These are phyloP conservation scores for Fusarium sororula DNA, from an alignment of 2,329 filamentous ascomycete genomes.

Conservation along the genomic window DNA sequence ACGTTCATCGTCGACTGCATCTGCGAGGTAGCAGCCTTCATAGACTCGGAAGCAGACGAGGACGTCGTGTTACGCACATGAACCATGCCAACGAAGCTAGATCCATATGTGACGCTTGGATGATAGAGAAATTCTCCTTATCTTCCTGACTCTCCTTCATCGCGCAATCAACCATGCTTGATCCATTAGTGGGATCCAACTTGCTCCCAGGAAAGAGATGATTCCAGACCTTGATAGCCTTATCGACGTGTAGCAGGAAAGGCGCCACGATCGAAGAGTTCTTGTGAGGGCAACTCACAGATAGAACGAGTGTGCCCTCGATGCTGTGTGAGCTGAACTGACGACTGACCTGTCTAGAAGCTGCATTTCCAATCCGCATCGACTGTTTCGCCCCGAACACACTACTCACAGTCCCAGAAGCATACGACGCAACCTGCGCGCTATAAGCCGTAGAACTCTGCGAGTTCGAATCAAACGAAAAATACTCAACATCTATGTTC, in stretches of 20 bases:
- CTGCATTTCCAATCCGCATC: not conserved
- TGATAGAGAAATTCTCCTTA: not conserved
- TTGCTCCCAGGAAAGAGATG: not conserved
- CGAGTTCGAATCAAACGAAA: not conserved
- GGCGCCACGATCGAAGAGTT: constrained; percentile 19
- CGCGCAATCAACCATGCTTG: not conserved
- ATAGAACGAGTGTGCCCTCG: constrained; percentile 20
- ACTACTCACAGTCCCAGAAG: not conserved
- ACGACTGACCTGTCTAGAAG: not conserved
- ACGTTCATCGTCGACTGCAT: constrained; percentile 12
- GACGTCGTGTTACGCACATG: not conserved
- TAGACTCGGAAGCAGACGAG: not conserved
- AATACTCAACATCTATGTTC: constrained; percentile 31
- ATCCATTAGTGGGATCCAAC: not conserved
- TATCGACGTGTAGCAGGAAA: constrained; percentile 26
- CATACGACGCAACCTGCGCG: not conserved
- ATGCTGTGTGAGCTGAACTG: not conserved
- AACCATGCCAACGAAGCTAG: constrained; percentile 17
- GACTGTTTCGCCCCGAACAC: not conserved
- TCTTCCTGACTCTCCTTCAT: not conserved
- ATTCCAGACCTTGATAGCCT: constrained; percentile 29
- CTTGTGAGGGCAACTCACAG: constrained; percentile 24
- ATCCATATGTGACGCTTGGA: not conserved
- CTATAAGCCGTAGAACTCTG: not conserved
- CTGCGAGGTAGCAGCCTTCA: not conserved